Evolutionary conservation across 805 yeast species (phyloP).

Genomic region (Cyberlindnera amylophila): DNA sequence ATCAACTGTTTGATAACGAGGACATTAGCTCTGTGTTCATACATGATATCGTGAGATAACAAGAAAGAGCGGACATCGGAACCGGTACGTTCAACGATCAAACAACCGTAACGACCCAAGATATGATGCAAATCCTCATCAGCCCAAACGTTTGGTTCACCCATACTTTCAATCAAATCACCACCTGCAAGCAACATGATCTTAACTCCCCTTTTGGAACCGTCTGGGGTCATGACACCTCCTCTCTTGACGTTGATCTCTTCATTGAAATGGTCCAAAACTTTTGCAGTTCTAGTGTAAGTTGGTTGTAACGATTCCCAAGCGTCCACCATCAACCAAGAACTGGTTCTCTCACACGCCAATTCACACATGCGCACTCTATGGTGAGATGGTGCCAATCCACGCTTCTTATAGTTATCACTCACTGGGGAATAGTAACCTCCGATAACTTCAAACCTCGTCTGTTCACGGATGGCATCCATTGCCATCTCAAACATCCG

Average conservation of each 20-base stretch:
- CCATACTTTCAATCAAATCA: conserved; percentile 96
- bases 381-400: conserved; percentile 83
- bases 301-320: conserved; percentile 94
- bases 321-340: conserved; percentile 99
- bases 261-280: conserved; percentile 92
- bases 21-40: conserved; percentile 90
- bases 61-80: conserved; percentile 91
- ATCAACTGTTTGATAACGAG: conserved; percentile 93
- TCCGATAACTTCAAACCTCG: conserved; percentile 92
- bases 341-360: conserved; percentile 93
- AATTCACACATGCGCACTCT: conserved; percentile 97
- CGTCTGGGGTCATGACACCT: conserved; percentile 63
- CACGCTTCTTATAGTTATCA: conserved; percentile 90
- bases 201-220: conserved; percentile 76
- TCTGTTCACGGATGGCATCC: conserved; percentile 86
- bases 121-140: conserved; percentile 93
- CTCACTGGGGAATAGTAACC: conserved; percentile 95
- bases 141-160: conserved; percentile 99
- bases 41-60: conserved; percentile 93
- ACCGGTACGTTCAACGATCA: conserved; percentile 96
- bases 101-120: conserved; percentile 91
- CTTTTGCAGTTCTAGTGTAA: conserved; percentile 92
- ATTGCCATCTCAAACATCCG: conserved; percentile 99
- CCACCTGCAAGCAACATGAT: conserved; percentile 98
- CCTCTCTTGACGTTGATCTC: conserved; percentile 89